A percentile compares a stretch with the other conserved stretches of the same genome.
Conservation (phyloP, 768 basidiomycete species). For the Rhodotorula kratochvilovae region DNA sequence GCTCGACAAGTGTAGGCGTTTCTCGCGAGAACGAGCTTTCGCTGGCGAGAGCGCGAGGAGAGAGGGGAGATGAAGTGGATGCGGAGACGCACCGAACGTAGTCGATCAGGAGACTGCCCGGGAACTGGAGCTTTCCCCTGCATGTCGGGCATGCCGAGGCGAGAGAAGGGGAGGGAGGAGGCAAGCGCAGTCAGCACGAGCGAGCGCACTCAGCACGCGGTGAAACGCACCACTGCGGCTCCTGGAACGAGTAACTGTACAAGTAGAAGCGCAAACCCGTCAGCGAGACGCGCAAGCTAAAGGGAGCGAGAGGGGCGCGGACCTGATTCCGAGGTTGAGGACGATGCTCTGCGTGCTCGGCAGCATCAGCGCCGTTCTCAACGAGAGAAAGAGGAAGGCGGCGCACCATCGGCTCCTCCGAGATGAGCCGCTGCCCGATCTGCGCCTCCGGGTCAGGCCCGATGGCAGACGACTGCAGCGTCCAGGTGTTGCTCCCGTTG, state of each 20-base stretch:
- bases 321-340: conserved; percentile 6
- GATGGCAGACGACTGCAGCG: conserved; percentile 59
- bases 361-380: background rate
- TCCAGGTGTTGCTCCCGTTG: conserved; percentile 66
- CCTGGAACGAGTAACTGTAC: background rate
- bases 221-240: background rate
- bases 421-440: conserved; percentile 63
- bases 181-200: background rate
- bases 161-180: background rate
- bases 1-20: no score
- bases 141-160: no score
- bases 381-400: conserved; percentile 45
- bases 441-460: conserved; percentile 60
- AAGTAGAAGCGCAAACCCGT: background rate
- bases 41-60: background rate
- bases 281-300: background rate
- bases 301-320: background rate
- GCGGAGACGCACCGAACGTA: conserved; percentile 27
- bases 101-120: conserved; percentile 50
- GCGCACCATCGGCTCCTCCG: conserved; percentile 90
- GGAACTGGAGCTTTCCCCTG: conserved; percentile 64
- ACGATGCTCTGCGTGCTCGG: background rate
- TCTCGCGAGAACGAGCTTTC: no score
- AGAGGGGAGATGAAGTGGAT: background rate
- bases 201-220: no score